phyloP scores from a whole-genome alignment of 306 rosid genomes.

The Castanea crenata region DNA sequence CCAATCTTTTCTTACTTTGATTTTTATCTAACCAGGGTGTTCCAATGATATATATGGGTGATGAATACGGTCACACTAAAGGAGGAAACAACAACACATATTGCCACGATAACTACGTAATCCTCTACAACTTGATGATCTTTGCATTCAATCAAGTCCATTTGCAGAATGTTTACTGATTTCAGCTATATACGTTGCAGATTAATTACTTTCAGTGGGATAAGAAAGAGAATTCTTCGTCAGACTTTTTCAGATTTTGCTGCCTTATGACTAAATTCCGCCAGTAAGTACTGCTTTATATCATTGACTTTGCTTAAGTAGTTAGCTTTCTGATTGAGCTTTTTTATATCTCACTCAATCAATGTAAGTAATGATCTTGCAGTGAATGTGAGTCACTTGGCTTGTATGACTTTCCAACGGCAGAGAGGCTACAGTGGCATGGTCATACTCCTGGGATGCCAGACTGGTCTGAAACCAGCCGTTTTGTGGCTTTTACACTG shows the following conservation, averaged over 20 bases:
- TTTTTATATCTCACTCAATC: not conserved
- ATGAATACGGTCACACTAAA: constrained; percentile 97
- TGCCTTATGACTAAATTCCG: constrained; percentile 74
- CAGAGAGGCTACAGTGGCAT: constrained; percentile 93
- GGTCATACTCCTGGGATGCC: constrained; percentile 81
- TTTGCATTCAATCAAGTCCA: constrained; percentile 9
- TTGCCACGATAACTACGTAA: constrained; percentile 91
- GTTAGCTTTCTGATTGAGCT: constrained; percentile 2
- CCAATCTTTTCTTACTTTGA: constrained; percentile 15
- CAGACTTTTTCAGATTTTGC: constrained; percentile 85
- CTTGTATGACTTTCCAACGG: constrained; percentile 79
- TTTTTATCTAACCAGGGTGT: constrained; percentile 67
- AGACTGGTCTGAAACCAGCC: constrained; percentile 86
- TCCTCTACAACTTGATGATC: constrained; percentile 28
- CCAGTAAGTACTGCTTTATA: constrained; percentile 39
- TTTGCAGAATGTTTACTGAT: constrained; percentile 20
- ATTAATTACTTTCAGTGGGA: constrained; percentile 92
- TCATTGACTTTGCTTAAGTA: not conserved
- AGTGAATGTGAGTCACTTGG: constrained; percentile 93
- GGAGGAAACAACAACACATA: constrained; percentile 97
- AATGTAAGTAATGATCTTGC: constrained; percentile 31
- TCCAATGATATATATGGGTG: constrained; percentile 94
- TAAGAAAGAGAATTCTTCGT: constrained; percentile 70
- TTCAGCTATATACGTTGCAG: constrained; percentile 41
- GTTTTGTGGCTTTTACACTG: constrained; percentile 86